Evolutionary conservation across 225 moss, liverwort and hornwort species (phyloP).

Genomic region (Pseudoscleropodium purum): DNA sequence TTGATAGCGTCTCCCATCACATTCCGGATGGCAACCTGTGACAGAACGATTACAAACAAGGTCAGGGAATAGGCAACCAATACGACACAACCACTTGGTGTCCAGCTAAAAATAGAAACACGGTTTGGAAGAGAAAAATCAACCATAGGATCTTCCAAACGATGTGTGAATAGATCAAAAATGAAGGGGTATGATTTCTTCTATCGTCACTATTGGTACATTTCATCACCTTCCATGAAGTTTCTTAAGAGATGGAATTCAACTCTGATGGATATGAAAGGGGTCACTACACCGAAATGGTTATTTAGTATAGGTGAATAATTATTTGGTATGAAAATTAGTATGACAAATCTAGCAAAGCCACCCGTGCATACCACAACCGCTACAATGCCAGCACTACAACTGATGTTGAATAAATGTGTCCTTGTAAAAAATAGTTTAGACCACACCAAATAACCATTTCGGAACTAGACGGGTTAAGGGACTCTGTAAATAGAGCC

Average conservation of each 20-base stretch:
- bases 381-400: not conserved
- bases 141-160: too few relatives aligned
- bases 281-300: not conserved
- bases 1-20: conserved; percentile 92
- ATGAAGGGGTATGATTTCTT: not conserved
- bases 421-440: not conserved
- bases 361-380: not conserved
- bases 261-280: not conserved
- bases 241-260: not conserved
- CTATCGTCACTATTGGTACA: not conserved
- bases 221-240: not conserved
- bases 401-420: not conserved
- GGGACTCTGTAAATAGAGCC: not conserved
- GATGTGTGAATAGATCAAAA: not conserved
- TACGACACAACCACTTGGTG: not conserved
- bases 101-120: not conserved
- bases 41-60: not conserved
- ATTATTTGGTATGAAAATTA: not conserved
- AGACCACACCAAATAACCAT: not conserved
- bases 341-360: not conserved
- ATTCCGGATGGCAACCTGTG: conserved; percentile 79
- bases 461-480: not conserved
- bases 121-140: not conserved
- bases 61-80: not conserved
- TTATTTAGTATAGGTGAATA: not conserved